Percentiles rank a stretch among this genome's conserved stretches.
phyloP scores from a whole-genome alignment of 139 green algal species.

The Closterium sp. region DNA sequence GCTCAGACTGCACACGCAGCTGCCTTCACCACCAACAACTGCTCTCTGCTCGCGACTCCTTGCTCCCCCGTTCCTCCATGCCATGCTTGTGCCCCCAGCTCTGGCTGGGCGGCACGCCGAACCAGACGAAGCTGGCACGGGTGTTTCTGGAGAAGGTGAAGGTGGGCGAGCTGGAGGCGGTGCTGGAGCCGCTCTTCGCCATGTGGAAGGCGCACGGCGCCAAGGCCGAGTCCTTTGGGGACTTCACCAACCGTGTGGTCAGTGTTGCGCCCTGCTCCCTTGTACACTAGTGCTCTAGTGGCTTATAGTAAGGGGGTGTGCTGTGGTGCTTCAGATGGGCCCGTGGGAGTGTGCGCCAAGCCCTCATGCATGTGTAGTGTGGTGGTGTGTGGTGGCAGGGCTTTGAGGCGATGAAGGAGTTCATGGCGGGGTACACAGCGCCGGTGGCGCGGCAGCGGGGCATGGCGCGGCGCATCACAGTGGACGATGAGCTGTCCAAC shows the following conservation, averaged over 20 bases:
- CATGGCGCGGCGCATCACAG: not conserved
- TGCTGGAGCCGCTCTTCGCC: conserved; percentile 87
- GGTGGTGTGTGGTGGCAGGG: not conserved
- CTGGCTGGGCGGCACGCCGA: conserved; percentile 82
- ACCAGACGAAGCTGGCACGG: conserved; percentile 82
- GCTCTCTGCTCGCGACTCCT: not conserved
- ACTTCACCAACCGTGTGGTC: conserved; percentile 75
- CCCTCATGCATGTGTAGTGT: not conserved
- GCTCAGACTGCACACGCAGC: not conserved
- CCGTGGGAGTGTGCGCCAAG: not conserved
- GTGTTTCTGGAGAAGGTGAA: conserved; percentile 80
- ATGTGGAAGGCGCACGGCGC: conserved; percentile 59
- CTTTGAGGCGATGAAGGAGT: conserved; percentile 12
- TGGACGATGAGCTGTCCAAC: not conserved
- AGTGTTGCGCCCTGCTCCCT: conserved; percentile 32
- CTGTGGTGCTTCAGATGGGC: not conserved
- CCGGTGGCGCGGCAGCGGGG: not conserved
- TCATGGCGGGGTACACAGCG: not conserved
- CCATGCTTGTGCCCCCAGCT: conserved; percentile 55
- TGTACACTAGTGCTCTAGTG: not conserved
- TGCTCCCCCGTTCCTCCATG: not conserved
- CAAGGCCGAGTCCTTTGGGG: conserved; percentile 79
- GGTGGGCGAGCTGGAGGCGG: conserved; percentile 84
- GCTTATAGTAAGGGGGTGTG: not conserved
- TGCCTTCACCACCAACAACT: not conserved